Percentiles rank a stretch among this genome's conserved stretches.
These are phyloP conservation scores for Melaleuca alternifolia DNA, from an alignment of 345 rosid genomes.

Conservation along the genomic window DNA sequence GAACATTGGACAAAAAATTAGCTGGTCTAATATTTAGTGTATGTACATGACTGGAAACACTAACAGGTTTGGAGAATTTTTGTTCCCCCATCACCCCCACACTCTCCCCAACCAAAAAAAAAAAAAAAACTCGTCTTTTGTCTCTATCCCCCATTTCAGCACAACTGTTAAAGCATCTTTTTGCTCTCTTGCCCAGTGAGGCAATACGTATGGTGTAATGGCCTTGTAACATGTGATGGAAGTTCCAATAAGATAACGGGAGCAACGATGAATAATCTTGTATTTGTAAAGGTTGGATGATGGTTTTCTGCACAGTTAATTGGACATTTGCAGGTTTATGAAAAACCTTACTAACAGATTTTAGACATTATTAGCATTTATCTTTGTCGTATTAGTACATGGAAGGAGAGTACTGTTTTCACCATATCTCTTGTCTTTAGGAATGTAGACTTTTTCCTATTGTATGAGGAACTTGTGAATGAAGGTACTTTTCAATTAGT, in stretches of 20 bases:
- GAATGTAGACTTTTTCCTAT: neutral
- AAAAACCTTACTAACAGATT: neutral
- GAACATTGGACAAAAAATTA: neutral
- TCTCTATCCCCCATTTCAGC: neutral
- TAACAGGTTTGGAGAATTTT: neutral
- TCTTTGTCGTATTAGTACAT: neutral
- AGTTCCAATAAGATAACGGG: neutral
- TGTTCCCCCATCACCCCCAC: neutral
- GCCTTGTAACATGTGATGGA: neutral
- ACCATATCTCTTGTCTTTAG: neutral
- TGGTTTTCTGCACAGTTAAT: neutral
- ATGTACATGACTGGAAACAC: neutral
- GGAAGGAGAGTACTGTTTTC: neutral
- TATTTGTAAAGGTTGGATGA: neutral
- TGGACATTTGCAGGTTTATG: neutral
- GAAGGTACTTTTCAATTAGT: neutral
- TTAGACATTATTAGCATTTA: neutral
- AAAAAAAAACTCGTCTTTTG: neutral
- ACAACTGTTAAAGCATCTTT: neutral
- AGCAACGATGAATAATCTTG: neutral
- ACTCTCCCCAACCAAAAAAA: too few species aligned
- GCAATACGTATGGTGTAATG: neutral
- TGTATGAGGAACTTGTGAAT: neutral
- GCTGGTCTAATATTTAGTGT: neutral
- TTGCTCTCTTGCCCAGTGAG: neutral